phyloP scores from a whole-genome alignment of 805 yeast genomes.

The Blastobotrys chiropterorum region DNA sequence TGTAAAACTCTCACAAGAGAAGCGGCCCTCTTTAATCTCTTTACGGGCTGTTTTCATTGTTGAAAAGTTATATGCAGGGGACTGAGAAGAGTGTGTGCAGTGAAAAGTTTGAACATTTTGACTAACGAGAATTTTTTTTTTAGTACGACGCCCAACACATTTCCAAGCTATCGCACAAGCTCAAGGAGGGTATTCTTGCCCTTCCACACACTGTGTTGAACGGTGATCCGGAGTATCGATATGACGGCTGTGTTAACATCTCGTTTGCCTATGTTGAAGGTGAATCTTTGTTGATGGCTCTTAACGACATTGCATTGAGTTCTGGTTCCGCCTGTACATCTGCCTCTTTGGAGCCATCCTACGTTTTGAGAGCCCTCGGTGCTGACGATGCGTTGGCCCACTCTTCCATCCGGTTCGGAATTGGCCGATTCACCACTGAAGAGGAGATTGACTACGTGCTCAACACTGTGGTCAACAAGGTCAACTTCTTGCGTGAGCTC shows the following conservation, averaged over 20 bases:
- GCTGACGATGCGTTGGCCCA: constrained; percentile 98
- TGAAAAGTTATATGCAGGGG: constrained; percentile 6
- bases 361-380: constrained; percentile 92
- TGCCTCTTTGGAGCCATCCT: constrained; percentile 95
- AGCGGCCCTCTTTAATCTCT: not conserved
- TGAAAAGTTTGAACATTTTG: no score
- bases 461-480: constrained; percentile 82
- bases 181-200: constrained; percentile 63
- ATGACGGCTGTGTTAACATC: constrained; percentile 92
- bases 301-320: constrained; percentile 91
- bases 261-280: constrained; percentile 98
- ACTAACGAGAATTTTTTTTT: constrained; percentile 1
- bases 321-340: constrained; percentile 99
- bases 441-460: constrained; percentile 93
- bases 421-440: constrained; percentile 95
- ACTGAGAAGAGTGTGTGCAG: not conserved
- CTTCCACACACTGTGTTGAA: constrained; percentile 87
- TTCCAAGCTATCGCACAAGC: constrained; percentile 60
- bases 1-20: not conserved
- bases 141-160: constrained; percentile 66
- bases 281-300: constrained; percentile 94
- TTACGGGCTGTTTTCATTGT: not conserved
- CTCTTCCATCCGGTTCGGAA: constrained; percentile 95
- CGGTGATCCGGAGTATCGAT: constrained; percentile 70
- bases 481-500: constrained; percentile 82